Evolutionary conservation across 805 yeast genomes (phyloP).

Genomic region (Wickerhamiella allomyrinae): DNA sequence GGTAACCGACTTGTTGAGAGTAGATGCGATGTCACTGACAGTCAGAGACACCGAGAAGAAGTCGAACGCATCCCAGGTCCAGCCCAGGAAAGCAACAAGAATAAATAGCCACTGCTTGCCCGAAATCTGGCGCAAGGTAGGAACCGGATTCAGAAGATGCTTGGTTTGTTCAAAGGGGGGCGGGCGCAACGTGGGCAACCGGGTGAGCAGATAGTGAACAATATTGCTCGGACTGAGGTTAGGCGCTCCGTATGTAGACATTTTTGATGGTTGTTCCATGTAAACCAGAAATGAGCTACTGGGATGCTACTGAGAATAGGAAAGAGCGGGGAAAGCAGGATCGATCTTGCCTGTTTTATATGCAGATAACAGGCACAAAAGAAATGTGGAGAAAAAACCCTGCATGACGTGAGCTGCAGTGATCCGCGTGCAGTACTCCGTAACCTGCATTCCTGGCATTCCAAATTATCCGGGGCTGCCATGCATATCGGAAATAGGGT

Average conservation of each 20-base stretch:
- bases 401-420: not conserved
- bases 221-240: slow-evolving; percentile 11
- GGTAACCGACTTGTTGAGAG: slow-evolving; percentile 32
- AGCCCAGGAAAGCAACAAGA: slow-evolving; percentile 43
- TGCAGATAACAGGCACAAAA: not conserved
- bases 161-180: slow-evolving; percentile 14
- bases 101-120: slow-evolving; percentile 48
- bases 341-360: too few species aligned
- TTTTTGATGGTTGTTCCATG: too few species aligned
- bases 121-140: slow-evolving; percentile 36
- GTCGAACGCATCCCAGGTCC: slow-evolving; percentile 65
- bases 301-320: too few species aligned
- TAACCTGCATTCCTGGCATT: too few species aligned
- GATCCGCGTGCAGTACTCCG: too few species aligned
- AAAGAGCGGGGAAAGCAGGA: too few species aligned
- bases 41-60: slow-evolving; percentile 50
- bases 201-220: slow-evolving; percentile 20
- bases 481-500: too few species aligned
- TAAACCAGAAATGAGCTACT: too few species aligned
- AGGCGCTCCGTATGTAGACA: not conserved
- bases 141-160: slow-evolving; percentile 43
- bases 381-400: not conserved
- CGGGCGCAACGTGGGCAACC: slow-evolving; percentile 23
- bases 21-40: slow-evolving; percentile 35
- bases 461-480: too few species aligned